Percentiles rank a stretch among this genome's conserved stretches.
These are phyloP conservation scores for Xylaria sp. DNA, from an alignment of 2,329 filamentous ascomycete genomes.

Conservation along the genomic window DNA sequence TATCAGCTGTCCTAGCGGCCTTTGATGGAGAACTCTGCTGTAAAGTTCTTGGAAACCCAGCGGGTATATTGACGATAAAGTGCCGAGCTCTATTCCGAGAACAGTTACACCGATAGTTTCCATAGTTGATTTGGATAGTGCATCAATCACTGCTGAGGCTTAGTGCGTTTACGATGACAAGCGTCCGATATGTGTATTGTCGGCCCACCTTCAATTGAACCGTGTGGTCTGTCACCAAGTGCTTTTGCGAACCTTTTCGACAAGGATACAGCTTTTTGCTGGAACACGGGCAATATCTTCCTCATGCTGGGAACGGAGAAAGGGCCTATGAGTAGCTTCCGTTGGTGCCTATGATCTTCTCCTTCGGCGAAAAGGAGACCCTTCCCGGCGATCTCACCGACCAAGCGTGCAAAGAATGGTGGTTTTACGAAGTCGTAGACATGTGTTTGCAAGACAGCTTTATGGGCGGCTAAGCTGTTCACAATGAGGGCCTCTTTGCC, in stretches of 20 bases:
- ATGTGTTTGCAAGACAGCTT: constrained; percentile 53
- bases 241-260: constrained; percentile 45
- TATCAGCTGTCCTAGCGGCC: constrained; percentile 44
- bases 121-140: constrained; percentile 48
- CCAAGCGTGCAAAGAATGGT: constrained; percentile 47
- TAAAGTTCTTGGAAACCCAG: constrained; percentile 47
- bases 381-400: constrained; percentile 50
- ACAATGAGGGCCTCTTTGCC: constrained; percentile 52
- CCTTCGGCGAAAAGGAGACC: constrained; percentile 53
- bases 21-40: constrained; percentile 47
- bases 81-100: constrained; percentile 50
- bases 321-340: constrained; percentile 49
- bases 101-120: constrained; percentile 50
- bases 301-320: constrained; percentile 52
- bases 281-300: constrained; percentile 52
- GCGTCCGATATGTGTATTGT: not conserved
- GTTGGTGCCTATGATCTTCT: constrained; percentile 48
- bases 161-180: not conserved
- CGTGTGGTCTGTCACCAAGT: constrained; percentile 38
- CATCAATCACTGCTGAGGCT: constrained; percentile 41
- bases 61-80: constrained; percentile 40
- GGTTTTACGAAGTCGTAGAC: constrained; percentile 54
- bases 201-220: constrained; percentile 44
- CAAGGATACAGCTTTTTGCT: constrained; percentile 47
- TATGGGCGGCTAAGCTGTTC: constrained; percentile 51